Evolutionary conservation across 75 land plant genomes (phyloP), one percentile per base, ranked within the genome.

Genomic region (Pinus albicaulis): DNA sequence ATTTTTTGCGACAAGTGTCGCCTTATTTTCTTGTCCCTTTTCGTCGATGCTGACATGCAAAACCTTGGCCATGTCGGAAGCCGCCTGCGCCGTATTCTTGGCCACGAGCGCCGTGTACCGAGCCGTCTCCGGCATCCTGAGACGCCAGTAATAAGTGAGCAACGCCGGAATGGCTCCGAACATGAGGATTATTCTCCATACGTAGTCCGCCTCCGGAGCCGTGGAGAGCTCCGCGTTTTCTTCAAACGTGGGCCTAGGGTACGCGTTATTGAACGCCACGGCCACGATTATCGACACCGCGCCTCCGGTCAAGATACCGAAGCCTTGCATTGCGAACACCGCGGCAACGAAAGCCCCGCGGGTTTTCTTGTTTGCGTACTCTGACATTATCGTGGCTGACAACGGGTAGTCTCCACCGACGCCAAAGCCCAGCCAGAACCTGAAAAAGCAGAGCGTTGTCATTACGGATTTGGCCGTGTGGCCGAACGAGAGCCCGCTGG

Each of bases 111-210:
- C 90, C 12, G 90, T 88, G 82, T 60, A 88, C 13, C 90, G 74
- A 11, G 89, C 90, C 14, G 90, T 88, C 80, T 88, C 89, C 28
- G 90, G 90, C 89, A 88, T 86, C 53, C 76, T 74, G 73, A 80
- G 56, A 20, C 85, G 89, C 74, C 77, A 87, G 78, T 80, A 86
- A 64, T 77, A 86, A 22, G 88, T 86, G 34, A 84, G 56, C 66
- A 59, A 76, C 19, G 89, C 89, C 4, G 89, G 89, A 17, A 81
- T 28, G 15, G 88, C 80, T 3, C 89, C 89, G 71, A 76, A 34
- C 80, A 84, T 77, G 72, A 86, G 81, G 62, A 86, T 78, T 12
- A 84, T 72, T 11, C 86, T 48, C 86, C 86, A 84, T 12, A 77
- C 88, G 65, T 58, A 80, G 57, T 80, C 87, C 19, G 85, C 87